Conservation (phyloP, 306 rosid species). For the Carpinus viminea region DNA sequence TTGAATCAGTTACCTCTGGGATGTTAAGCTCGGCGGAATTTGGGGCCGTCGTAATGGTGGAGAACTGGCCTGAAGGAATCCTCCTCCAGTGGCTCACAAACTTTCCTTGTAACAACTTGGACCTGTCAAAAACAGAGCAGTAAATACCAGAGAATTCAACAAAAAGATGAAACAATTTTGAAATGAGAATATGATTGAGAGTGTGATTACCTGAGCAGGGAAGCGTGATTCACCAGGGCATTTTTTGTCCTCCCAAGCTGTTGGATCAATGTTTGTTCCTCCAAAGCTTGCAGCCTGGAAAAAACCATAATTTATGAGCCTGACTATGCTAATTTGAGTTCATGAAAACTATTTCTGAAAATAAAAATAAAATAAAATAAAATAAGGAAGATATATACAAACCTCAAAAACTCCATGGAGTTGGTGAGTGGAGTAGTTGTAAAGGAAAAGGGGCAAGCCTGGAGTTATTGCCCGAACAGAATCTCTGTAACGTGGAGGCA, state of each 20-base stretch:
- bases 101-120: conserved; percentile 68
- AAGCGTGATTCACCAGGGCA: conserved; percentile 87
- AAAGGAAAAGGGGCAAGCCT: conserved; percentile 90
- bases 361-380: neutral
- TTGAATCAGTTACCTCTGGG: conserved; percentile 55
- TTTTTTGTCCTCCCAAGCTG: conserved; percentile 97
- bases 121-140: conserved; percentile 43
- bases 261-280: conserved; percentile 86
- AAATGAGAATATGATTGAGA: neutral
- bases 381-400: conserved; percentile 13
- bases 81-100: conserved; percentile 86
- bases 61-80: conserved; percentile 96
- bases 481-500: conserved; percentile 91
- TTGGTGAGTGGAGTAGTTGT: conserved; percentile 97
- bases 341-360: neutral
- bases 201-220: conserved; percentile 83
- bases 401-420: conserved; percentile 99
- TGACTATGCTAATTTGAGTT: neutral
- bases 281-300: conserved; percentile 92
- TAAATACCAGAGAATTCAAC: neutral
- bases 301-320: neutral
- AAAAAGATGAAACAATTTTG: neutral
- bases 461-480: conserved; percentile 92
- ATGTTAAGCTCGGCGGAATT: conserved; percentile 77
- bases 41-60: conserved; percentile 94